A percentile compares a stretch with the other conserved stretches of the same genome.
Conservation (phyloP, 2,329 filamentous ascomycete species). For the Madurella fahalii region DNA sequence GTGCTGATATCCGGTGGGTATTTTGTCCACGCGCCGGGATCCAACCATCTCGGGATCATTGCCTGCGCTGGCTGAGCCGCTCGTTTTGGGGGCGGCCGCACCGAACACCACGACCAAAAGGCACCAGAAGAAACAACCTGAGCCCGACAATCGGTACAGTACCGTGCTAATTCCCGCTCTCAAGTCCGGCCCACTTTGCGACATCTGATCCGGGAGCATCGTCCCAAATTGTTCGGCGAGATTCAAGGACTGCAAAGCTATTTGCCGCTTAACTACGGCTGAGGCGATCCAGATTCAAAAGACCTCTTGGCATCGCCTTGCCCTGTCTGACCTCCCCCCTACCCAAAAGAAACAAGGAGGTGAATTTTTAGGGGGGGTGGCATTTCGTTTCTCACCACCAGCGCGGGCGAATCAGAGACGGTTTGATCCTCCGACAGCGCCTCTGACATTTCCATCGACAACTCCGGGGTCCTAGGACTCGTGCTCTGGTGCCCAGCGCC, state of each 20-base stretch:
- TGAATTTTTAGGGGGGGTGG: background rate
- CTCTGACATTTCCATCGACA: background rate
- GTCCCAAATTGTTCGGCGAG: background rate
- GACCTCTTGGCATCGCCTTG: background rate
- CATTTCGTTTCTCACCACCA: background rate
- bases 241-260: background rate
- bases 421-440: background rate
- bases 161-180: background rate
- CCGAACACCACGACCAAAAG: too few species aligned
- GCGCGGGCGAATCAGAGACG: slow-evolving; percentile 4
- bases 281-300: background rate
- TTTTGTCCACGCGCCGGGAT: too few species aligned
- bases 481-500: background rate
- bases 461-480: background rate
- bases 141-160: background rate
- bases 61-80: too few species aligned
- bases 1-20: too few species aligned
- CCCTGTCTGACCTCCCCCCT: background rate
- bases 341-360: background rate
- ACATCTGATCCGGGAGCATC: background rate
- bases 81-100: too few species aligned
- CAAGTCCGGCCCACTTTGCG: background rate
- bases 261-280: background rate
- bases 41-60: too few species aligned
- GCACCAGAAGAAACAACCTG: background rate